phyloP scores from a whole-genome alignment of 768 basidiomycete genomes.

The Holtermannia corniformis region DNA sequence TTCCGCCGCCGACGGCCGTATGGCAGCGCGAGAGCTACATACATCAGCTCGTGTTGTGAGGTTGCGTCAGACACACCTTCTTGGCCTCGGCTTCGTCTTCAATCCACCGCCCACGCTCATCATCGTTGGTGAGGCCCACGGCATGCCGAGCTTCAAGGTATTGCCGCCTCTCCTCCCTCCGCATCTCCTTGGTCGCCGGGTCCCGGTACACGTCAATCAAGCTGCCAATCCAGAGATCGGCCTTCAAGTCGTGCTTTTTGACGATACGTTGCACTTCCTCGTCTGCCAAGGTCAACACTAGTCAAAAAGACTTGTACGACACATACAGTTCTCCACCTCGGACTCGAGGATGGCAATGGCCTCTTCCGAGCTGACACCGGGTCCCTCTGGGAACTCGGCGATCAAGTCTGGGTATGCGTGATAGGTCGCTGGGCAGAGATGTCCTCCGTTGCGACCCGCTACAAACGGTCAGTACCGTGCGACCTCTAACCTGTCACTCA shows the following conservation, averaged over 20 bases:
- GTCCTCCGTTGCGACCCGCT: constrained; percentile 11
- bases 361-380: constrained; percentile 1
- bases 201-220: constrained; percentile 1
- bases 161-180: not conserved
- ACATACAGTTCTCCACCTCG: constrained; percentile 7
- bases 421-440: constrained; percentile 5
- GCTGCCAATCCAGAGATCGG: constrained; percentile 2
- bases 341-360: constrained; percentile 4
- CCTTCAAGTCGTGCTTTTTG: constrained; percentile 3
- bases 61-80: no score
- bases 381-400: constrained; percentile 3
- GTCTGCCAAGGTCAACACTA: not conserved
- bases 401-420: constrained; percentile 1
- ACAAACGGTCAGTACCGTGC: not conserved
- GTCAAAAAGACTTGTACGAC: no score
- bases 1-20: constrained; percentile 2
- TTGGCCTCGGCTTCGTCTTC: constrained; percentile 5
- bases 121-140: constrained; percentile 1
- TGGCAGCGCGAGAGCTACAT: constrained; percentile 5
- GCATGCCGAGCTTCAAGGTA: constrained; percentile 1
- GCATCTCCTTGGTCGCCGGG: not conserved
- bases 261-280: not conserved
- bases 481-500: not conserved
- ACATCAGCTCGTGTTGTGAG: no score
- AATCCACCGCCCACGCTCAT: not conserved